These are phyloP conservation scores for Amesomyces nigricolor DNA, from an alignment of 2,329 filamentous ascomycete species.

Conservation along the genomic window DNA sequence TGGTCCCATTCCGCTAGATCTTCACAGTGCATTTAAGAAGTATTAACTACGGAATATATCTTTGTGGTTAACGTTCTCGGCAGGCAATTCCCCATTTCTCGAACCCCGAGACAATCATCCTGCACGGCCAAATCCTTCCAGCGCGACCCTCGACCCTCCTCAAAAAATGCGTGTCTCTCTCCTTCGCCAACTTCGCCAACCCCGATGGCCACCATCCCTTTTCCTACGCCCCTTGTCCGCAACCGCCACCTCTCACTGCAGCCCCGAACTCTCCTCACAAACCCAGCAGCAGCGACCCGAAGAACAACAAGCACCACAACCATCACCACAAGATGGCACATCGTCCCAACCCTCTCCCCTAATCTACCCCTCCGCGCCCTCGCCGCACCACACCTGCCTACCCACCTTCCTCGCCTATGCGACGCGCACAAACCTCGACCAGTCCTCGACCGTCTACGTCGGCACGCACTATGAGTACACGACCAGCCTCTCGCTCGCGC, in stretches of 20 bases:
- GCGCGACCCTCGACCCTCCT: too few species aligned
- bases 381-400: conserved; percentile 56
- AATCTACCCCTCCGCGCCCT: conserved; percentile 42
- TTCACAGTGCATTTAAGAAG: too few species aligned
- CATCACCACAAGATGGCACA: background rate
- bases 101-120: background rate
- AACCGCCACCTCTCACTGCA: background rate
- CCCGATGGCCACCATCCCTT: background rate
- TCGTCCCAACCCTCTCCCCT: too few species aligned
- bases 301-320: conserved; percentile 4
- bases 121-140: background rate
- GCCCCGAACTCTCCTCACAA: background rate
- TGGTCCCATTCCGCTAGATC: too few species aligned
- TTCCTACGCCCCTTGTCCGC: conserved; percentile 8
- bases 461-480: conserved; percentile 77
- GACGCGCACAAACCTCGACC: conserved; percentile 48
- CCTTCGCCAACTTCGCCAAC: background rate
- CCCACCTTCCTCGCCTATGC: conserved; percentile 61
- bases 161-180: conserved; percentile 7
- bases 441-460: conserved; percentile 54
- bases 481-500: conserved; percentile 48
- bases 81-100: background rate
- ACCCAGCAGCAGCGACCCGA: background rate
- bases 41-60: too few species aligned
- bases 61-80: too few species aligned